These are phyloP conservation scores for Danielia oregonensis DNA, from an alignment of 805 yeast species.

Conservation along the genomic window DNA sequence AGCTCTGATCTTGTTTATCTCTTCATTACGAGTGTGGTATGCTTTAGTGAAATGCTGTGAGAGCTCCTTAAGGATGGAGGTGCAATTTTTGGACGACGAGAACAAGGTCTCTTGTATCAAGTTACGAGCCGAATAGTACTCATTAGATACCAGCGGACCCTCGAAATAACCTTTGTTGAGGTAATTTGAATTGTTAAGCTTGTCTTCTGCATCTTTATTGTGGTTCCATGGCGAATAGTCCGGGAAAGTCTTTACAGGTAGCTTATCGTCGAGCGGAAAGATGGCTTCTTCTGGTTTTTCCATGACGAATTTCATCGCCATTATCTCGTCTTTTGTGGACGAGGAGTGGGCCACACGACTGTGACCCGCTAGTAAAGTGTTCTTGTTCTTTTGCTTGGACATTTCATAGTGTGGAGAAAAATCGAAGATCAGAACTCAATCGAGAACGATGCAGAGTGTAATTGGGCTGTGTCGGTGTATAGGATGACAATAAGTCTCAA, in stretches of 20 bases:
- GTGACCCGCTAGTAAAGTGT: conserved; percentile 13
- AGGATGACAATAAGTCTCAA: no score
- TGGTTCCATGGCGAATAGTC: conserved; percentile 66
- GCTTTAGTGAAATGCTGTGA: conserved; percentile 36
- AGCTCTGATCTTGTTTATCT: conserved; percentile 33
- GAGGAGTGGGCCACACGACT: conserved; percentile 15
- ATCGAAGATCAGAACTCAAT: no score
- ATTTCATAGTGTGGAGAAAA: no score
- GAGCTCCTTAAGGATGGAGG: conserved; percentile 32
- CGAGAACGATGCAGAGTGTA: no score
- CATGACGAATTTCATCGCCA: conserved; percentile 34
- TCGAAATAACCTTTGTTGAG: conserved; percentile 73
- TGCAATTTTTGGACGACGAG: conserved; percentile 32
- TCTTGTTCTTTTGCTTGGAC: conserved; percentile 13
- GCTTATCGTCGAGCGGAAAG: conserved; percentile 32
- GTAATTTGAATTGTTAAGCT: conserved; percentile 45
- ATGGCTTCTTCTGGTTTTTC: conserved; percentile 29
- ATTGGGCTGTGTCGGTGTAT: no score
- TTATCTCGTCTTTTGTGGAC: conserved; percentile 28
- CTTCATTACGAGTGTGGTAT: conserved; percentile 36
- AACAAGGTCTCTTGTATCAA: conserved; percentile 46
- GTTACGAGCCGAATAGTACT: conserved; percentile 66
- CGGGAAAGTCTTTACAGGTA: conserved; percentile 43
- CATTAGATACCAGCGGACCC: conserved; percentile 58
- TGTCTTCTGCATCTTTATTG: conserved; percentile 32